Percentiles rank a stretch among this genome's conserved stretches.
phyloP scores from a whole-genome alignment of 1,139 yeast species.

The Debaryomyces psychrophilus region DNA sequence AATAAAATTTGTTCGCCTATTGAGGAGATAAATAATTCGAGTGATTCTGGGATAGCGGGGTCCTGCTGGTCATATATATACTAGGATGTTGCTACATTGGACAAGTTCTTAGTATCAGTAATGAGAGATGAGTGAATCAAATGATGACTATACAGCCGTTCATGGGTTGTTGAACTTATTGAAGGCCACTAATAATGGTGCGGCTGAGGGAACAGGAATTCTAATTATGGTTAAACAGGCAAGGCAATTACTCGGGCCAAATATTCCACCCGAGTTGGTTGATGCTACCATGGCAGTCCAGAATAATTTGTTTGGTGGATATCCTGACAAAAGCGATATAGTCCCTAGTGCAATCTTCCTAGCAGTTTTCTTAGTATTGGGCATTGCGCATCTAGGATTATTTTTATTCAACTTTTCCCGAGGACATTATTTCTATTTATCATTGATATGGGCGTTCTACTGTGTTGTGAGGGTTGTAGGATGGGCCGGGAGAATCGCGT shows the following conservation, averaged over 20 bases:
- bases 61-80: background rate
- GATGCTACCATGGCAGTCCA: constrained; percentile 25
- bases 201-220: constrained; percentile 30
- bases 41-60: background rate
- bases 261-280: constrained; percentile 25
- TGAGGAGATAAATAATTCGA: background rate
- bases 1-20: background rate
- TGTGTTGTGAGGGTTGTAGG: constrained; percentile 35
- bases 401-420: constrained; percentile 36
- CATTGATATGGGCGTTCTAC: constrained; percentile 36
- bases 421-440: constrained; percentile 40
- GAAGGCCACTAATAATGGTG: constrained; percentile 18
- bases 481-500: constrained; percentile 27
- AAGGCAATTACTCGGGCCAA: constrained; percentile 26
- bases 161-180: constrained; percentile 25
- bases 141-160: constrained; percentile 22
- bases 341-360: constrained; percentile 38
- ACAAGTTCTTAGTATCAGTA: background rate
- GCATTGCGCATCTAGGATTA: constrained; percentile 29
- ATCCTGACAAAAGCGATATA: constrained; percentile 32
- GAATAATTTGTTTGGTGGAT: constrained; percentile 39
- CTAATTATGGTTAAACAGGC: constrained; percentile 21
- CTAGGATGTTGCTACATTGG: background rate
- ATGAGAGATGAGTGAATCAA: constrained; percentile 1
- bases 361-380: constrained; percentile 30